These are phyloP conservation scores for Cercospora sojina DNA, from an alignment of 2,329 filamentous ascomycete genomes.

Conservation along the genomic window DNA sequence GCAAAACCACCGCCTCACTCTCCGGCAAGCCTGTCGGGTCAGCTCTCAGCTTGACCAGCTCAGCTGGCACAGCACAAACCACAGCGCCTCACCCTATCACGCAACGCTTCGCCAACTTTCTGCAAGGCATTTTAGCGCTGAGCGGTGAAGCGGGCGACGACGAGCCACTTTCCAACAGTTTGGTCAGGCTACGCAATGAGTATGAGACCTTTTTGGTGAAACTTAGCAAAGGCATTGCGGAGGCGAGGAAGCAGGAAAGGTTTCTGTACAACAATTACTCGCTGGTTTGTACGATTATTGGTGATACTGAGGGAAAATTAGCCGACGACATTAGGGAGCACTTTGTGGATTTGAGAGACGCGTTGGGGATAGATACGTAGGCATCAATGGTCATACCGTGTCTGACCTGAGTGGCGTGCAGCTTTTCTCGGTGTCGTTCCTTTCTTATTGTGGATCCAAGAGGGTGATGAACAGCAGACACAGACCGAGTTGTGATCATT, in stretches of 20 bases:
- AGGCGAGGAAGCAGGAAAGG: constrained; percentile 76
- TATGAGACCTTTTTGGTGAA: constrained; percentile 80
- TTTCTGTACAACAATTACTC: constrained; percentile 97
- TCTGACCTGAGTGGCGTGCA: not conserved
- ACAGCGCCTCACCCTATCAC: constrained; percentile 88
- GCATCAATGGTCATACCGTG: not conserved
- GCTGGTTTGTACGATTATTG: constrained; percentile 86
- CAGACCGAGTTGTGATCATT: not conserved
- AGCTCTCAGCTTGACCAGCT: constrained; percentile 55
- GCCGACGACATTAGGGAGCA: constrained; percentile 71
- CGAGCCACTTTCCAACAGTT: constrained; percentile 81
- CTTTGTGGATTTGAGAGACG: constrained; percentile 62
- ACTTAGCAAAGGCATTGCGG: constrained; percentile 71
- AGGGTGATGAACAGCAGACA: not conserved
- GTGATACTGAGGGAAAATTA: constrained; percentile 67
- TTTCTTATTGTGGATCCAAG: not conserved
- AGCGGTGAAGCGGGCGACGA: constrained; percentile 92
- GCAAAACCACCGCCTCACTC: constrained; percentile 52
- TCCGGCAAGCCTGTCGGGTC: constrained; percentile 52
- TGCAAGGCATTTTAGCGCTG: constrained; percentile 78
- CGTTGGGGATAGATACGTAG: constrained; percentile 25
- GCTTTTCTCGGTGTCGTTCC: not conserved
- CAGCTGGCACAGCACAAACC: constrained; percentile 61
- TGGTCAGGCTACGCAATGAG: constrained; percentile 74
- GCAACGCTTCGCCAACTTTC: constrained; percentile 90